These are phyloP conservation scores for Aureococcus anophagefferens DNA, from an alignment of 108 stramenopile species.

Conservation along the genomic window DNA sequence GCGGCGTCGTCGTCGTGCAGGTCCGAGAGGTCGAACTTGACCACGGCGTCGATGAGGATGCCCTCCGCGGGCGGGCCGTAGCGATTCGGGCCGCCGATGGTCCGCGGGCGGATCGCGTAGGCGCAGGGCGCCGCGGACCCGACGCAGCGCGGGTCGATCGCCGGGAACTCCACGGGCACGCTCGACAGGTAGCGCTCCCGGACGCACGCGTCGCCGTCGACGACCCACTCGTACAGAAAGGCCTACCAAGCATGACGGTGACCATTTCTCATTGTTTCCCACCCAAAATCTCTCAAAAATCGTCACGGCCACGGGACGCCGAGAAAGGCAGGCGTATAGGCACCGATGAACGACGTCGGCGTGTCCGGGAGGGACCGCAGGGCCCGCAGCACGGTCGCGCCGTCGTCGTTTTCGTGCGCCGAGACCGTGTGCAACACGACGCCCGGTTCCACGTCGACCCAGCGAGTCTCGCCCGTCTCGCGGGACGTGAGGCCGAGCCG, in stretches of 20 bases:
- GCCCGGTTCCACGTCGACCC: constrained; percentile 31
- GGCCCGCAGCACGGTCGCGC: constrained; percentile 27
- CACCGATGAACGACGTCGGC: constrained; percentile 17
- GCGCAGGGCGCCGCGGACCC: constrained; percentile 1
- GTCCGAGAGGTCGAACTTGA: constrained; percentile 28
- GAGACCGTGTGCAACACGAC: constrained; percentile 35
- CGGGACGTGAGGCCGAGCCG: constrained; percentile 33
- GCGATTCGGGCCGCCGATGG: constrained; percentile 31
- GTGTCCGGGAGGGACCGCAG: constrained; percentile 16
- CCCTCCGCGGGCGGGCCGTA: constrained; percentile 20
- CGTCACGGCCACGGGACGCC: no score
- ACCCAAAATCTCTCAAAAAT: no score
- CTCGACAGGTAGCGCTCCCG: constrained; percentile 25
- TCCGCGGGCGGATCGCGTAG: constrained; percentile 10
- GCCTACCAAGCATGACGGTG: no score
- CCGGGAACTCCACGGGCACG: constrained; percentile 33
- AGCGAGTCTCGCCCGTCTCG: constrained; percentile 1
- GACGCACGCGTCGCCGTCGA: constrained; percentile 17
- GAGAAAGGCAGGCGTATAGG: constrained; percentile 20
- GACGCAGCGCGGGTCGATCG: constrained; percentile 20
- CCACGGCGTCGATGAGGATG: constrained; percentile 25
- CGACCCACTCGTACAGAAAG: constrained; percentile 32
- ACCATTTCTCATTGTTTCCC: no score
- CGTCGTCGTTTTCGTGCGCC: constrained; percentile 32
- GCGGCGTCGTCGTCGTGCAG: not conserved